Conservation (phyloP, 2,329 filamentous ascomycete genomes). For the Botrytis deweyae region DNA sequence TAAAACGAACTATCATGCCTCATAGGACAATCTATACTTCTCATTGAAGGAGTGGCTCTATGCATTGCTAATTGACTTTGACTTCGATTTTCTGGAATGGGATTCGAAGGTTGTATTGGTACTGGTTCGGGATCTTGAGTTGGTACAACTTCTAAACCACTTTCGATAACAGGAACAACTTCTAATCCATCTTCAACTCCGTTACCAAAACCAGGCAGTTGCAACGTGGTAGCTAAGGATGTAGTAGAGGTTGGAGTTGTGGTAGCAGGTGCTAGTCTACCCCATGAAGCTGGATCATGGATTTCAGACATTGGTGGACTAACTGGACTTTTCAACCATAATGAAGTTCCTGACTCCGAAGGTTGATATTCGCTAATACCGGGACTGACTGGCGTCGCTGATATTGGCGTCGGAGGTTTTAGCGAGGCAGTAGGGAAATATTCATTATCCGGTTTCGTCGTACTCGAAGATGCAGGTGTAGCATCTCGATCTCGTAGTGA, state of each 20-base stretch:
- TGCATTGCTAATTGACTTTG: slow-evolving; percentile 24
- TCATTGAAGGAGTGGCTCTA: slow-evolving; percentile 30
- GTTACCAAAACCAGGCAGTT: slow-evolving; percentile 29
- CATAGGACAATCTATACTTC: slow-evolving; percentile 35
- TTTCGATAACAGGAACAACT: slow-evolving; percentile 24
- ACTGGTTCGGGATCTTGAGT: slow-evolving; percentile 6
- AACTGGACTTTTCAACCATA: slow-evolving; percentile 20
- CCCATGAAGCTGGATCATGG: slow-evolving; percentile 13
- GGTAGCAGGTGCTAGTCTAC: slow-evolving; percentile 8
- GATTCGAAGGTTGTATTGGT: background rate
- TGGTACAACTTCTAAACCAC: slow-evolving; percentile 20
- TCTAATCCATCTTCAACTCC: slow-evolving; percentile 35
- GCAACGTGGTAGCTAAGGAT: slow-evolving; percentile 28
- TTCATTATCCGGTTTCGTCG: slow-evolving; percentile 15
- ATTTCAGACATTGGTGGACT: slow-evolving; percentile 16
- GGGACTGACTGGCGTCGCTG: background rate
- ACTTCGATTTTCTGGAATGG: slow-evolving; percentile 6
- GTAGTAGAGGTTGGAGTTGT: background rate
- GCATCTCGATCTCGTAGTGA: slow-evolving; percentile 22
- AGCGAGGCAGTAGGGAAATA: slow-evolving; percentile 2
- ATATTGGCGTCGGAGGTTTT: slow-evolving; percentile 12
- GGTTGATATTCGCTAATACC: slow-evolving; percentile 22
- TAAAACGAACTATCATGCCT: slow-evolving; percentile 37
- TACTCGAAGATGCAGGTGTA: slow-evolving; percentile 10
- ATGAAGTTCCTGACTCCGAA: slow-evolving; percentile 9